These are phyloP conservation scores for Verticillium alfalfae DNA, from an alignment of 2,329 filamentous ascomycete species.

Conservation along the genomic window DNA sequence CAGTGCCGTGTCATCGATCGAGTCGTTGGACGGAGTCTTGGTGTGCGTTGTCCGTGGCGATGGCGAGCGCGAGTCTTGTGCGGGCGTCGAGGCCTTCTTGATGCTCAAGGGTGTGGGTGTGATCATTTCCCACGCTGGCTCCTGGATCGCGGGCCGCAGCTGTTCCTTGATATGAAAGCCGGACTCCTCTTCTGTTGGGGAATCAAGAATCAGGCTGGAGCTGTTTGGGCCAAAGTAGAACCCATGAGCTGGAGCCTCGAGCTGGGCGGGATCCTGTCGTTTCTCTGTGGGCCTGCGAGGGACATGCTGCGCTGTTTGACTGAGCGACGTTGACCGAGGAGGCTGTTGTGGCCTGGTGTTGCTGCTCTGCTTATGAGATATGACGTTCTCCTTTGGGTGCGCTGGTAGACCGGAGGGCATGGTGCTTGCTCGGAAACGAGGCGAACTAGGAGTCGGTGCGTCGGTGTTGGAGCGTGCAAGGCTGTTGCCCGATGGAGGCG, in stretches of 20 bases:
- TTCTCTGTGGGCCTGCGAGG: slow-evolving; percentile 5
- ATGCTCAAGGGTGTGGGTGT: slow-evolving; percentile 24
- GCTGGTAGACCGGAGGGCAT: slow-evolving; percentile 28
- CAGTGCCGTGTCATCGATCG: slow-evolving; percentile 29
- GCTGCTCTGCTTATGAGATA: background rate
- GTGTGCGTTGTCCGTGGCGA: slow-evolving; percentile 23
- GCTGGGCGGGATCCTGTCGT: slow-evolving; percentile 2
- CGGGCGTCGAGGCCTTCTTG: slow-evolving; percentile 4
- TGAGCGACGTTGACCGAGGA: background rate
- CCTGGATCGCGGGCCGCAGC: slow-evolving; percentile 28
- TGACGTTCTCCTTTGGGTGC: background rate
- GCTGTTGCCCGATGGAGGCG: slow-evolving; percentile 4
- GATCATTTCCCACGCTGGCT: slow-evolving; percentile 44
- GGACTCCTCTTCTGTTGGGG: slow-evolving; percentile 25
- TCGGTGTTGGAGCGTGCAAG: slow-evolving; percentile 12
- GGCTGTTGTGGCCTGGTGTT: background rate
- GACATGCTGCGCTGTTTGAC: slow-evolving; percentile 4
- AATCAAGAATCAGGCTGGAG: slow-evolving; percentile 33
- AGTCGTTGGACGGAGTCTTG: slow-evolving; percentile 27
- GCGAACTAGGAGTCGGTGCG: slow-evolving; percentile 23
- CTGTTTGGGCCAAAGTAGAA: slow-evolving; percentile 23
- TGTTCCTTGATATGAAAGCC: slow-evolving; percentile 17
- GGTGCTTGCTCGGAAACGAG: slow-evolving; percentile 47
- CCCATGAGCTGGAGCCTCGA: slow-evolving; percentile 8
- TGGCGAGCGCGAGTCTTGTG: slow-evolving; percentile 14